Base-by-base conservation (phyloP, 2,329 filamentous ascomycete species). In the Aspergillus proliferans region DNA sequence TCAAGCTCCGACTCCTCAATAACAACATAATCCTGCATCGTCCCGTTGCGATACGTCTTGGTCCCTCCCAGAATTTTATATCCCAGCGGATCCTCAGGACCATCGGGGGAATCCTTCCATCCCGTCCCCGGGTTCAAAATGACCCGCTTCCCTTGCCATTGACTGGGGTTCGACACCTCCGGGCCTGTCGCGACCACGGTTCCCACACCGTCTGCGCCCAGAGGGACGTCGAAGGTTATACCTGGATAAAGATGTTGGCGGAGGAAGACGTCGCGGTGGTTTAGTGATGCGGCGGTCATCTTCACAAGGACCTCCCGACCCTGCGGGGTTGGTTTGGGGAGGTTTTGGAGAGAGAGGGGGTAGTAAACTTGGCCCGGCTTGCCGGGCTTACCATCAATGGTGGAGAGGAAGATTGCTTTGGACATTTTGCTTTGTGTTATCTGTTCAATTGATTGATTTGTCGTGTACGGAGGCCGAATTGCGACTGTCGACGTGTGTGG, bases 181-280 rank as follows among this genome's bases (percentile, higher is more conserved):
- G 79, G 67, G 10, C 88, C 88, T 3, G 82, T 72, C 4, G 76
- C 73, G 26, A 84, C 78, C 3, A 97, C 88, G 49, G 80, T 74
- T 47, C 91, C 92, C 58, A 80, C 84, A 55, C 88, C 92, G 66
- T 97, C 92, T 52, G 90, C 83, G 22, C 95, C 79, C 39, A 97
- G 74, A 1, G 92, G 88, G 5, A 84, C 76, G 51, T 81, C 78
- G 68, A 95, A 95, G 10, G 86, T 85, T 47, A 89, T 86, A 58
- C 82, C 86, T 0, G 92, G 92, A 75, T 97, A 97, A 38, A 95
- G 82, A 64, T 91, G 86, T 69, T 93, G 90, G 47, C 92, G 87
- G 70, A 95, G 87, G 74, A 96, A 97, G 58, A 95, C 82, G 69
- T 97, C 93, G 60, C 91, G 87, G 74, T 97, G 93, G 75, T 97